phyloP scores from a whole-genome alignment of 768 basidiomycete genomes.

The Bullera alba region DNA sequence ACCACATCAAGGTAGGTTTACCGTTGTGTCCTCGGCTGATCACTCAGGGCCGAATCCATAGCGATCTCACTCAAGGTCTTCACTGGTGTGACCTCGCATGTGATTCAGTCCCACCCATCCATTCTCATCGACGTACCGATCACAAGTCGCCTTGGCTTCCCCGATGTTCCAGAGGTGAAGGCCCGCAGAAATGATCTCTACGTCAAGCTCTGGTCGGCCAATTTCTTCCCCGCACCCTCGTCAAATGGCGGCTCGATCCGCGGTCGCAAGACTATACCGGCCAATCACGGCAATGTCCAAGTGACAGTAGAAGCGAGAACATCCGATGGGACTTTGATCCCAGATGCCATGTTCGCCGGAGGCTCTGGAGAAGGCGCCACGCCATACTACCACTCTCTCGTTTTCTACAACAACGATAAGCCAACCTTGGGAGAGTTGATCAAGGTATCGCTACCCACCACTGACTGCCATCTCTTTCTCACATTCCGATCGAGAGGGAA shows the following conservation, averaged over 20 bases:
- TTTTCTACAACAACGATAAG: constrained; percentile 76
- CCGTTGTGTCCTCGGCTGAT: constrained; percentile 1
- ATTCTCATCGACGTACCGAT: constrained; percentile 72
- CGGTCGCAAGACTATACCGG: constrained; percentile 23
- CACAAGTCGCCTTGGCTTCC: constrained; percentile 82
- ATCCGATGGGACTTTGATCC: constrained; percentile 61
- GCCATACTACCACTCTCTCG: constrained; percentile 79
- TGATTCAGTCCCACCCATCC: constrained; percentile 76
- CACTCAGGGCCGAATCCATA: constrained; percentile 69
- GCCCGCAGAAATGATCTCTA: constrained; percentile 91
- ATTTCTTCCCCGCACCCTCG: constrained; percentile 56
- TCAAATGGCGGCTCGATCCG: constrained; percentile 27
- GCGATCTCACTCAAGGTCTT: constrained; percentile 80
- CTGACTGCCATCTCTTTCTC: constrained; percentile 87
- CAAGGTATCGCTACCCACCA: constrained; percentile 72
- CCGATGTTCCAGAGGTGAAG: constrained; percentile 91
- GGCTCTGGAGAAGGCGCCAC: constrained; percentile 79
- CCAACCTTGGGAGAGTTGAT: constrained; percentile 91
- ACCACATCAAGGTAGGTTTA: constrained; percentile 65
- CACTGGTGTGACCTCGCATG: constrained; percentile 67
- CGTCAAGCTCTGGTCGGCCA: constrained; percentile 90
- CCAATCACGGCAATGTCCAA: constrained; percentile 61
- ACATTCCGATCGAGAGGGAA: constrained; percentile 66
- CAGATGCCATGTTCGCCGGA: constrained; percentile 61
- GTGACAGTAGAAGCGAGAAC: constrained; percentile 83